Evolutionary conservation across 2,329 filamentous ascomycete genomes (phyloP).

Genomic region (Podosphaera fusca): DNA sequence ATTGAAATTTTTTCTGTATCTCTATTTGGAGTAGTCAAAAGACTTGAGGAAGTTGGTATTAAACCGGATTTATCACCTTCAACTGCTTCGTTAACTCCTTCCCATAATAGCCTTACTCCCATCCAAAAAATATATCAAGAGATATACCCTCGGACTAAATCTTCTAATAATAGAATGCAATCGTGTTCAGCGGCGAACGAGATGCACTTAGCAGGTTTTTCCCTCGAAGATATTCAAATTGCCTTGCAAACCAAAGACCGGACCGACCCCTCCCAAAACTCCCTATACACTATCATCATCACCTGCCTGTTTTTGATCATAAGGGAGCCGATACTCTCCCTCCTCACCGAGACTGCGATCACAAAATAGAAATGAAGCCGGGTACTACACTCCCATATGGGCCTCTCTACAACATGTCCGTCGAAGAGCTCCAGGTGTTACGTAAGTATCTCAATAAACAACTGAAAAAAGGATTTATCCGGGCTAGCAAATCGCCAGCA

Average conservation of each 20-base stretch:
- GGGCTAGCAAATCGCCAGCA: not conserved
- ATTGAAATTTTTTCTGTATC: not conserved
- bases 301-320: no score
- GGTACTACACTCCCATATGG: not conserved
- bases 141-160: not conserved
- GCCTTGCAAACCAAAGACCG: no score
- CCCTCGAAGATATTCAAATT: no score
- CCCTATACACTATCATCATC: not conserved
- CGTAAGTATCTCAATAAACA: not conserved
- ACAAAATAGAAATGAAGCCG: not conserved
- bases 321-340: no score
- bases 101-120: not conserved
- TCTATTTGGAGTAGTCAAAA: not conserved
- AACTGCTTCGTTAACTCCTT: not conserved
- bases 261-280: no score
- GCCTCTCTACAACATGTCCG: no score
- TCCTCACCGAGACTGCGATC: not conserved
- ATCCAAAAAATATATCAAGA: not conserved
- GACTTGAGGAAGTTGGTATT: not conserved
- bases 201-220: not conserved
- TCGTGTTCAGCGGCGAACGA: not conserved
- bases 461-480: not conserved
- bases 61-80: not conserved
- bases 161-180: not conserved
- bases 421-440: no score